Percentiles rank a stretch among this genome's conserved stretches.
Evolutionary conservation across 257 asterid genomes (phyloP).

Genomic region (Henckelia pumila): DNA sequence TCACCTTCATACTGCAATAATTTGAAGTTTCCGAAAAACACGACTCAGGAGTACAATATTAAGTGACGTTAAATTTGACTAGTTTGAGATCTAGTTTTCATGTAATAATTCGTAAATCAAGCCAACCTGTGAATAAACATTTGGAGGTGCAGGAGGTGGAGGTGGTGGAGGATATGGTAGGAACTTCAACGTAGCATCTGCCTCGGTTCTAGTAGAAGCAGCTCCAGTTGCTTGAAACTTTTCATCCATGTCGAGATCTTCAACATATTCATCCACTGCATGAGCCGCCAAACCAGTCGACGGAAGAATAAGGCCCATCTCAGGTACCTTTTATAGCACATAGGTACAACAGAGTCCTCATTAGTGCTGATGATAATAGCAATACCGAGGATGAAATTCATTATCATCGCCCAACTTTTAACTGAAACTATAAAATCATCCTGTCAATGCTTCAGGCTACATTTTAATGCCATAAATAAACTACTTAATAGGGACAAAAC

Average conservation of each 20-base stretch:
- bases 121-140: slow-evolving; percentile 58
- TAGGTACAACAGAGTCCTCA: neutral
- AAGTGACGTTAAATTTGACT: neutral
- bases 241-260: slow-evolving; percentile 55
- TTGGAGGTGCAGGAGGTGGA: slow-evolving; percentile 59
- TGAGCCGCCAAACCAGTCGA: slow-evolving; percentile 85
- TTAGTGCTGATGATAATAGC: neutral
- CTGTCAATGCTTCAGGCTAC: neutral
- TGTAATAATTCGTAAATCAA: neutral
- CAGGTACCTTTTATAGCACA: slow-evolving; percentile 33
- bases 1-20: slow-evolving; percentile 63
- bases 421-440: neutral
- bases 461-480: neutral
- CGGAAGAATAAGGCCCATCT: slow-evolving; percentile 45
- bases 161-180: slow-evolving; percentile 57
- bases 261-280: slow-evolving; percentile 68
- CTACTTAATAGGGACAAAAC: neutral
- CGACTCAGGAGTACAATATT: neutral
- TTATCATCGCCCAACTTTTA: neutral
- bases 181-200: slow-evolving; percentile 30
- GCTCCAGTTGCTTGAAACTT: slow-evolving; percentile 35
- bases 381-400: too few relatives aligned
- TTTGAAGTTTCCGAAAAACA: slow-evolving; percentile 12
- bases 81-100: neutral
- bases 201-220: slow-evolving; percentile 29